Percentiles rank a stretch among this genome's conserved stretches.
These are phyloP conservation scores for Starmerella davenportii DNA, from an alignment of 805 yeast genomes.

Conservation along the genomic window DNA sequence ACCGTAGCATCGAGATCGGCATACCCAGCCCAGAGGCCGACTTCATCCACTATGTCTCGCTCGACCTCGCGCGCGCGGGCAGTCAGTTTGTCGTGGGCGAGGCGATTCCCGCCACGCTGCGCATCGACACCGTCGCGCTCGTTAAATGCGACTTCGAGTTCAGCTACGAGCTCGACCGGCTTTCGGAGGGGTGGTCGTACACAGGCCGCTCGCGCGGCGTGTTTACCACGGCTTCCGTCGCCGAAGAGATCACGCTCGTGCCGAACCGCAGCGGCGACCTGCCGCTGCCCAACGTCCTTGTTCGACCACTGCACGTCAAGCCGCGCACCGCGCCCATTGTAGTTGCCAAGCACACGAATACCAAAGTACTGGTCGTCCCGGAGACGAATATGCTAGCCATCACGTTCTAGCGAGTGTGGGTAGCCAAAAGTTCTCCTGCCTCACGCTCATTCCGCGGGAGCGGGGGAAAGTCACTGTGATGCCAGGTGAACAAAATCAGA, in stretches of 20 bases:
- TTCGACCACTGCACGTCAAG: slow-evolving; percentile 18
- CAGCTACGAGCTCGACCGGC: slow-evolving; percentile 32
- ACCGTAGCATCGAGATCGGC: slow-evolving; percentile 27
- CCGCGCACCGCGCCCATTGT: slow-evolving; percentile 27
- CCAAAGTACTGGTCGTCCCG: slow-evolving; percentile 53
- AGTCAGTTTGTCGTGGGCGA: slow-evolving; percentile 38
- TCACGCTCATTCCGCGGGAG: too few species aligned
- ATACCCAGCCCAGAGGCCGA: slow-evolving; percentile 48
- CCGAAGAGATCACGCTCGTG: slow-evolving; percentile 33
- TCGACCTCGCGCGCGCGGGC: slow-evolving; percentile 16
- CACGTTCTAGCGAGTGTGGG: slow-evolving; percentile 35
- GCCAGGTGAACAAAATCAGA: too few species aligned
- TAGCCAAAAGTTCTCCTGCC: too few species aligned
- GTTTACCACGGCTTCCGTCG: slow-evolving; percentile 26
- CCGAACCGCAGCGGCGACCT: slow-evolving; percentile 67
- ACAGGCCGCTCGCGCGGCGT: slow-evolving; percentile 48
- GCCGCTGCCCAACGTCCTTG: slow-evolving; percentile 39
- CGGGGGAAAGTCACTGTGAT: too few species aligned
- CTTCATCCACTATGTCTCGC: slow-evolving; percentile 40
- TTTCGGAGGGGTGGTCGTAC: slow-evolving; percentile 59
- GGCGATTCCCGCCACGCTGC: slow-evolving; percentile 32
- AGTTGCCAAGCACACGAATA: slow-evolving; percentile 50
- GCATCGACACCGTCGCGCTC: slow-evolving; percentile 20
- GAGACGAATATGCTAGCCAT: slow-evolving; percentile 45
- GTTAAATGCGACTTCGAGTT: slow-evolving; percentile 17